phyloP scores from a whole-genome alignment of 78 protist species.

The Chrysochromulina parva region DNA sequence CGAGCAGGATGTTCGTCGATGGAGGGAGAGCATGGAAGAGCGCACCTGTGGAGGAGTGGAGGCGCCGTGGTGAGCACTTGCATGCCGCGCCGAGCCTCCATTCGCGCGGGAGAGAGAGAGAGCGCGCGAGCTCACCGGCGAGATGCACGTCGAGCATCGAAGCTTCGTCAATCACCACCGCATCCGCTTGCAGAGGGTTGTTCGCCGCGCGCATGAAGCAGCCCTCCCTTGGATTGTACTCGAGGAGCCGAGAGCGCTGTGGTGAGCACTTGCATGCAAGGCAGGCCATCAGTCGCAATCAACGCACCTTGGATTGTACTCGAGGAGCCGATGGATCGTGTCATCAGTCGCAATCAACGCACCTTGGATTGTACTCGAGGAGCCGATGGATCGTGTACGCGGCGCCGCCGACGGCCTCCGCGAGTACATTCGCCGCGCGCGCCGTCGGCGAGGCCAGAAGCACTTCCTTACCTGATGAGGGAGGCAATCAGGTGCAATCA shows the following conservation, averaged over 20 bases:
- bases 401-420: not conserved
- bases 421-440: not conserved
- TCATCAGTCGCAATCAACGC: too few relatives aligned
- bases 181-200: not conserved
- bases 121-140: not conserved
- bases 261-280: too few relatives aligned
- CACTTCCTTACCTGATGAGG: not conserved
- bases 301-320: too few relatives aligned
- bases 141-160: conserved; percentile 22
- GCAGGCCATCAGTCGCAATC: too few relatives aligned
- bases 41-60: too few relatives aligned
- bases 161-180: conserved; percentile 25
- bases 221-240: not conserved
- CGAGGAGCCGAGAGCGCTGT: not conserved
- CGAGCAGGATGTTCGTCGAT: not conserved
- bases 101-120: not conserved
- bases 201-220: not conserved
- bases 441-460: conserved; percentile 15
- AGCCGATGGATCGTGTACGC: conserved; percentile 10
- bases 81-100: too few relatives aligned
- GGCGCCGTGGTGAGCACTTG: too few relatives aligned
- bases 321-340: too few relatives aligned
- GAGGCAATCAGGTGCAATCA: too few relatives aligned
- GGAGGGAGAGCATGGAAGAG: too few relatives aligned
- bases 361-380: not conserved